phyloP scores from a whole-genome alignment of 768 basidiomycete species.

The Astraeus odoratus region DNA sequence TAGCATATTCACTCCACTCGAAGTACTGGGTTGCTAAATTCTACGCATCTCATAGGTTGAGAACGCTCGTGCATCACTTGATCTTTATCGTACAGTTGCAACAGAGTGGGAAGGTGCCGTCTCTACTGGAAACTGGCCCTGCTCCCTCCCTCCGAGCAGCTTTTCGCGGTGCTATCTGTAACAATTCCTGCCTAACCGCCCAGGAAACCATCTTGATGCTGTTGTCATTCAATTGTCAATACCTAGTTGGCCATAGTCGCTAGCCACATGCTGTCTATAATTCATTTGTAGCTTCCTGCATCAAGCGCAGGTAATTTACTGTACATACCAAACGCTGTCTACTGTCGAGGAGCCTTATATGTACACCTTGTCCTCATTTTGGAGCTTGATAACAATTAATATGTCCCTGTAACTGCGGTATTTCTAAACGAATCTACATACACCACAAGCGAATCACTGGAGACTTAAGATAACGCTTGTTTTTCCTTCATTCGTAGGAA shows the following conservation, averaged over 20 bases:
- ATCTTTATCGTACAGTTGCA: conserved; percentile 49
- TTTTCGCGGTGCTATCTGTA: conserved; percentile 76
- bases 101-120: conserved; percentile 63
- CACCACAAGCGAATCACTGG: too few relatives aligned
- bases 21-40: conserved; percentile 9
- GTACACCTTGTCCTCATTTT: not conserved
- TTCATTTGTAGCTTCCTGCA: conserved; percentile 13
- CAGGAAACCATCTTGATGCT: too few relatives aligned
- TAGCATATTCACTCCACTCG: not conserved
- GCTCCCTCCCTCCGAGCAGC: conserved; percentile 64
- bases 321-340: too few relatives aligned
- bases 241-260: too few relatives aligned
- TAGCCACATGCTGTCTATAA: conserved; percentile 18
- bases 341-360: not conserved
- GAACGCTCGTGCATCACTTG: conserved; percentile 58
- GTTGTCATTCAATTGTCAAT: too few relatives aligned
- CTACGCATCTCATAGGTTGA: conserved; percentile 46
- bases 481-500: conserved; percentile 9
- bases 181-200: conserved; percentile 4
- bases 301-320: conserved; percentile 10
- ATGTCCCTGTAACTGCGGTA: too few relatives aligned
- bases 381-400: not conserved
- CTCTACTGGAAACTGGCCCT: conserved; percentile 63
- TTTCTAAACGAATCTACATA: too few relatives aligned
- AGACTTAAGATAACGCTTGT: conserved; percentile 1